Evolutionary conservation across 129 eudicot genomes (phyloP), one percentile per base, ranked within the genome.

Genomic region (Deinandra increscens): DNA sequence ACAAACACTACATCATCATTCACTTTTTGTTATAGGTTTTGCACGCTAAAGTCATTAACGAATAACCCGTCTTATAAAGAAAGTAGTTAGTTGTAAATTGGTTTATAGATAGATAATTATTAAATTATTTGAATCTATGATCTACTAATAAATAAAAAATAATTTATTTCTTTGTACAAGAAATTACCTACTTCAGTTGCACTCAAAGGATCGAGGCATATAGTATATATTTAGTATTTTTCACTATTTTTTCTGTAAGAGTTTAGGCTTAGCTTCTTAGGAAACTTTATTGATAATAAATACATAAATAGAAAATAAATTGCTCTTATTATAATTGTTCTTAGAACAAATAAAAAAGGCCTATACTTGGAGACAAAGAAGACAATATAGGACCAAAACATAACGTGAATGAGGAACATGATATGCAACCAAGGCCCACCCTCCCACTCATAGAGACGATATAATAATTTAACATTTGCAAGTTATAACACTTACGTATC

Each of bases 401-500:
- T 55, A 55, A 55, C 37, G 23, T 55, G 38, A 15, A 26, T 55
- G 62, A 55, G 37, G 15, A 55, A 55, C 62, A 55, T 55, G 62
- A 12, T 55, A 14, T n/a, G 7, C 34, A 55, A 10, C 62, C 62
- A 55, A 55, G 62, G 62, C 38, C 62, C 62, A 55, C 61, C 36
- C 17, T 55, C 37, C 17, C 38, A 55, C 62, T 55, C 37, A 55
- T 55, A 3, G 38, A 18, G 17, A 23, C 15, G 37, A 26, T 22
- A 55, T 26, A 55, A 3, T 55, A 15, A 55, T 55, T 22, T 55
- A 11, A 55, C 36, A 23, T 23, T 53, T 55, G n/a, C 1, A 26
- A 26, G 31, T 26, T 26, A 26, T n/a, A n/a, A n/a, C n/a, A n/a
- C n/a, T n/a, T n/a, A n/a, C n/a, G n/a, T n/a, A n/a, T n/a, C n/a